Base-by-base conservation (phyloP, 2,329 filamentous ascomycete species). In the Periconia digitata region DNA sequence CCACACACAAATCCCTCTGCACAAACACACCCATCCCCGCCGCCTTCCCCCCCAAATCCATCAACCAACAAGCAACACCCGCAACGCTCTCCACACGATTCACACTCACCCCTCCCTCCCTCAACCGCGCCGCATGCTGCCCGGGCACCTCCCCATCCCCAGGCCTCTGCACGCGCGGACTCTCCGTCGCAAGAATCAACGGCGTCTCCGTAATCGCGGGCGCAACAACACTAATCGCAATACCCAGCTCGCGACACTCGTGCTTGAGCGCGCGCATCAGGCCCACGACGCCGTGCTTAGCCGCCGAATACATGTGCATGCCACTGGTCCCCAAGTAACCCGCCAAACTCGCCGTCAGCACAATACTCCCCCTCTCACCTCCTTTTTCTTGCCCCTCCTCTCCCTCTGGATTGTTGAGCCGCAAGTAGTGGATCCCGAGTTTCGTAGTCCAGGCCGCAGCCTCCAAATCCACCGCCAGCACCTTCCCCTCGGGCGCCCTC, bases 231-330 rank as follows among this genome's bases (percentile, higher is more conserved):
- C 71, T 73, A 22, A 79, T 70, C 1, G 74, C 68, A 40, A 79
- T 77, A 29, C 69, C 63, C 10, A 76, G 58, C 48, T 72, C 76
- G 5, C 72, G 71, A 41, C 72, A 75, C 54, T 79, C 76, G 29
- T 75, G 72, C 60, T 79, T 79, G 20, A 79, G 62, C 0, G 76
- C 73, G 18, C 76, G 72, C 68, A 79, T 72, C 17, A 79, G 68
- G n/a, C 77, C 77, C 1, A 79, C 74, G 24, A 79, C 66, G 24
- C 74, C 77, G 56, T 79, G 76, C 50, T 79, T 79, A 8, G 77
- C 77, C 17, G 76, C 76, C 22, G 71, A 74, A 52, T 79, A 79
- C 15, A 77, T 53, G 15, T 76, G 76, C 20, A 75, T 73, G 0
- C 76, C 76, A 10, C 75, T 75, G 46, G 70, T 74, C 0, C 74